phyloP scores from a whole-genome alignment of 768 basidiomycete genomes.

The Termitomyces sp. region DNA sequence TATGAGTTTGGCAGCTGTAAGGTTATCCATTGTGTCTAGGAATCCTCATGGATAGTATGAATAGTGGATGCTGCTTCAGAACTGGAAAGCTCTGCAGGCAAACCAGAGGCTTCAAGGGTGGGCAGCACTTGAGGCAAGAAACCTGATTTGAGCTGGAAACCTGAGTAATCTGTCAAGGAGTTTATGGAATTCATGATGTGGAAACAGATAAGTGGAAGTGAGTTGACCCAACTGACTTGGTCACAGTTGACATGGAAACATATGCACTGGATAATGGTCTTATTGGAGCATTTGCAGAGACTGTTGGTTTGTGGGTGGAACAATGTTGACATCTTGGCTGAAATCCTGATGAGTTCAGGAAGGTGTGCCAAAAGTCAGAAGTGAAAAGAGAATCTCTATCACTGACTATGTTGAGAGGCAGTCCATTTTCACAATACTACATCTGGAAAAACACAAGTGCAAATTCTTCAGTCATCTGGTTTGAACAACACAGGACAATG shows the following conservation, averaged over 20 bases:
- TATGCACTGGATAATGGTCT: conserved; percentile 18
- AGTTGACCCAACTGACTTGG: conserved; percentile 23
- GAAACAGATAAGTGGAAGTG: conserved; percentile 21
- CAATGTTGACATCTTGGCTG: not conserved
- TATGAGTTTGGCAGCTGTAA: no score
- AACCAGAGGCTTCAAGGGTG: not conserved
- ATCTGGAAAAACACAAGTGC: not conserved
- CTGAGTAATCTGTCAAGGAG: conserved; percentile 21
- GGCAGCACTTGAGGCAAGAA: not conserved
- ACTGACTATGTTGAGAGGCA: conserved; percentile 17
- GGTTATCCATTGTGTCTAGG: no score
- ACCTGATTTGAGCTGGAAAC: conserved; percentile 20
- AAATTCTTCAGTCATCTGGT: not conserved
- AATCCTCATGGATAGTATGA: no score
- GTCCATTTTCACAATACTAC: conserved; percentile 18
- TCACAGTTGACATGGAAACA: conserved; percentile 19
- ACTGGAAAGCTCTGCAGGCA: no score
- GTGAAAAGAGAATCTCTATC: conserved; percentile 21
- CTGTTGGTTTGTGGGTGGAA: conserved; percentile 29
- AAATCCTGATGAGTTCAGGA: conserved; percentile 2
- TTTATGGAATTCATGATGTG: conserved; percentile 28
- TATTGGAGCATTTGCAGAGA: conserved; percentile 16
- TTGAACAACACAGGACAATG: not conserved
- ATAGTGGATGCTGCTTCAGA: no score
- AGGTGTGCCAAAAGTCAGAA: conserved; percentile 25